Conservation (phyloP, 2,329 filamentous ascomycete species). For the Lasiodiplodia sp. region DNA sequence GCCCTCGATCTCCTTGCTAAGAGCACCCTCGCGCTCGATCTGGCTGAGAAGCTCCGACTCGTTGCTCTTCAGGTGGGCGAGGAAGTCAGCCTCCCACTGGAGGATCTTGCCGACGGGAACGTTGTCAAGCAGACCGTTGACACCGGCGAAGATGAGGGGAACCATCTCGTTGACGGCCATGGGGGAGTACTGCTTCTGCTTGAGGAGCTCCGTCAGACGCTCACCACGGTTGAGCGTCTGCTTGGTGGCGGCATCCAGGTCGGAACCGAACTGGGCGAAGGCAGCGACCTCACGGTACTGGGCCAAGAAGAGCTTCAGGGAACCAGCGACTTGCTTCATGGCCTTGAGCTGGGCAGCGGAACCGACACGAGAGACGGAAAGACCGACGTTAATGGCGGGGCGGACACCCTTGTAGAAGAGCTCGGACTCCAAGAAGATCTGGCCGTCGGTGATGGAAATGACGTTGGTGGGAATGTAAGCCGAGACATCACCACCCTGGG, state of each 20-base stretch:
- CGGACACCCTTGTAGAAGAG: slow-evolving; percentile 99
- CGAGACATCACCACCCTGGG: slow-evolving; percentile 99
- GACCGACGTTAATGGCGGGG: slow-evolving; percentile 99
- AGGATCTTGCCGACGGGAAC: slow-evolving; percentile 92
- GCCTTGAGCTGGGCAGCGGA: slow-evolving; percentile 99
- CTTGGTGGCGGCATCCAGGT: slow-evolving; percentile 98
- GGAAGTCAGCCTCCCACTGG: slow-evolving; percentile 93
- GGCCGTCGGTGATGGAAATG: slow-evolving; percentile 99
- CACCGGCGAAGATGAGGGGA: slow-evolving; percentile 98
- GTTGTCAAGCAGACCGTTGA: slow-evolving; percentile 91
- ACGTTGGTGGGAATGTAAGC: slow-evolving; percentile 99
- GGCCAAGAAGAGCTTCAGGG: slow-evolving; percentile 99
- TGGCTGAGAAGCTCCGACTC: slow-evolving; percentile 81
- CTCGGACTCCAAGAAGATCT: slow-evolving; percentile 99
- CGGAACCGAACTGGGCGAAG: slow-evolving; percentile 99
- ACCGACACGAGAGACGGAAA: slow-evolving; percentile 99
- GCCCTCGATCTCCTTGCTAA: slow-evolving; percentile 92
- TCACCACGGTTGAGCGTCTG: slow-evolving; percentile 98
- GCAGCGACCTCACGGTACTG: slow-evolving; percentile 99
- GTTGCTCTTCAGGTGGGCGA: slow-evolving; percentile 89
- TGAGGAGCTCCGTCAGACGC: slow-evolving; percentile 97
- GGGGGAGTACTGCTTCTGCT: slow-evolving; percentile 99
- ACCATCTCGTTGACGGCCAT: slow-evolving; percentile 99
- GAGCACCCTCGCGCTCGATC: slow-evolving; percentile 93
- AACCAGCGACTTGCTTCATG: slow-evolving; percentile 99